Percentiles rank a stretch among this genome's conserved stretches.
These are phyloP conservation scores for Psilocybe mexicana DNA, from an alignment of 1,284 basidiomycete species.

Conservation along the genomic window DNA sequence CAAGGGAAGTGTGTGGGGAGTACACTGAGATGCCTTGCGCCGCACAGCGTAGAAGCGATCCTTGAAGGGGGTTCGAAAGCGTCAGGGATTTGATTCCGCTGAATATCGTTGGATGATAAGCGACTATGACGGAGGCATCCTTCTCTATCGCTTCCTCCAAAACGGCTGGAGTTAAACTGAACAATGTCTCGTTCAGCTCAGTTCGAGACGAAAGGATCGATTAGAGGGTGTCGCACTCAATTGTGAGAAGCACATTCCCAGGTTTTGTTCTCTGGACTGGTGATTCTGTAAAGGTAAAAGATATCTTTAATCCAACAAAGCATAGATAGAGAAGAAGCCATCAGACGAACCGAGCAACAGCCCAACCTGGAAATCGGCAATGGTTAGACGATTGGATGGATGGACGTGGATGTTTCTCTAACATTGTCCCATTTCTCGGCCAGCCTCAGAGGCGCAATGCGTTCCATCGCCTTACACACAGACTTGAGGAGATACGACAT, in stretches of 20 bases:
- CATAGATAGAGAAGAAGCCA: not conserved
- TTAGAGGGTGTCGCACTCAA: conserved; percentile 62
- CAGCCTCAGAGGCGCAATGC: conserved; percentile 82
- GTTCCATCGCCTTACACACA: conserved; percentile 67
- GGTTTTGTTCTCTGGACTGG: conserved; percentile 54
- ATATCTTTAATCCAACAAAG: not conserved
- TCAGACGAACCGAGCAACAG: conserved; percentile 66
- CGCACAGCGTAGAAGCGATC: conserved; percentile 76
- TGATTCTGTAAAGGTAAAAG: conserved; percentile 54
- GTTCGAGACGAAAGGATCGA: not conserved
- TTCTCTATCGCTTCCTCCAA: conserved; percentile 71
- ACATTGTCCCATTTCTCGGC: conserved; percentile 94
- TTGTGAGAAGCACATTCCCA: conserved; percentile 77
- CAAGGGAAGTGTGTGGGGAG: conserved; percentile 85
- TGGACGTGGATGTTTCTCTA: conserved; percentile 29
- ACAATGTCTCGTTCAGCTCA: conserved; percentile 15
- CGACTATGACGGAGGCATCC: conserved; percentile 68
- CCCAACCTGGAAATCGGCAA: conserved; percentile 61
- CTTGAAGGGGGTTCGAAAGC: conserved; percentile 76
- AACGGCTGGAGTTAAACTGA: conserved; percentile 78
- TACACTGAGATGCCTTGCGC: conserved; percentile 86
- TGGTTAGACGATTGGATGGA: conserved; percentile 2
- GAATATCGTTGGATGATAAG: conserved; percentile 94
- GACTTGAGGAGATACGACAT: conserved; percentile 45
- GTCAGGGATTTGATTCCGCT: conserved; percentile 78